Evolutionary conservation across 1,139 yeast species (phyloP), one percentile per base, ranked within the genome.

Genomic region (Hanseniaspora gamundiae): DNA sequence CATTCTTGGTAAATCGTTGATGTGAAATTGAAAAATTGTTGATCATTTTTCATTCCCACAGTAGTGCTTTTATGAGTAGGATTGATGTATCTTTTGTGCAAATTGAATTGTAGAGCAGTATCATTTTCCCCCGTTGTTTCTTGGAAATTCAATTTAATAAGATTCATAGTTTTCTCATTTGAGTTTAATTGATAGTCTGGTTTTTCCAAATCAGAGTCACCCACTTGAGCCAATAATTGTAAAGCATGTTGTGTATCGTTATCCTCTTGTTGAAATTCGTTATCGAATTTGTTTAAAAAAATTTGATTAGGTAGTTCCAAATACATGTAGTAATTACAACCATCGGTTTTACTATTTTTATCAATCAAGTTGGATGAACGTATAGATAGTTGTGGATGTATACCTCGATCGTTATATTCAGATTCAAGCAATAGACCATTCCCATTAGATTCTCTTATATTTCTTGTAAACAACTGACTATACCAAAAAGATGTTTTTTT

Each of bases 341-440:
- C n/a, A n/a, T 45, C 49, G 38, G 53, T 21, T 53, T 54, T 4
- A 51, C 49, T 17, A 24, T 39, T 26, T 16, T 27, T 11, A 26
- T 41, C 21, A 8, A 46, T 41, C 29, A 59, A 43, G n/a, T n/a
- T n/a, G n/a, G n/a, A n/a, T n/a, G n/a, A n/a, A 22, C 36, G 35
- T 6, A 59, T 43, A 2, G 39, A 10, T 1, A 66, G 24, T 6
- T 55, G 56, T 41, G 78, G 78, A 50, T 73, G 78, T 28, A 73
- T 53, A 0, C 76, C 76, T 11, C 35, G 19, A 30, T 30, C 35
- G 14, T 30, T 16, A 14, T n/a, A 30, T 30, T 30, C 5, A 10
- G 35, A 17, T 30, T 30, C 30, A 13, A 13, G 4, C n/a, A 28
- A n/a, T n/a, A n/a, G n/a, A n/a, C n/a, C n/a, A n/a, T 24, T 24